These are phyloP conservation scores for Canavalia gladiata DNA, from an alignment of 306 rosid genomes.

Conservation along the genomic window DNA sequence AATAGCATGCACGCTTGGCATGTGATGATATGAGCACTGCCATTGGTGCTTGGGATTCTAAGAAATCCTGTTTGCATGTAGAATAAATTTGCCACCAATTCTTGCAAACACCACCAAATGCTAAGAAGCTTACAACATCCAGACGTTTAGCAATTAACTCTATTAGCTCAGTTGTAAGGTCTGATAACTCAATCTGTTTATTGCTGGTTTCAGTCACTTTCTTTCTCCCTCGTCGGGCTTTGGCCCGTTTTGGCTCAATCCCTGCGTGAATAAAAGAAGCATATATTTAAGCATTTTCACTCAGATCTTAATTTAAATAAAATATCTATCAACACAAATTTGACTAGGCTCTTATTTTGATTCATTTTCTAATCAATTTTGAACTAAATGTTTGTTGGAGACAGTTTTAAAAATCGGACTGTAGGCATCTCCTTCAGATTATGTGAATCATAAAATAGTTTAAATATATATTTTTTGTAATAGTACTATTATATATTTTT, in stretches of 20 bases:
- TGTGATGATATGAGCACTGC: conserved; percentile 10
- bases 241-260: neutral
- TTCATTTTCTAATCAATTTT: neutral
- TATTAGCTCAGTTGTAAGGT: neutral
- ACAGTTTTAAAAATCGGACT: too few relatives aligned
- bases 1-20: neutral
- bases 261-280: neutral
- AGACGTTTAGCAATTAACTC: neutral
- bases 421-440: too few relatives aligned
- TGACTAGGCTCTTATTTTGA: too few relatives aligned
- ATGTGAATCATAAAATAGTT: too few relatives aligned
- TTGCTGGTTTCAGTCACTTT: neutral
- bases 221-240: neutral
- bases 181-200: neutral
- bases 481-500: too few relatives aligned
- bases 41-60: neutral
- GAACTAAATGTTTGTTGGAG: too few relatives aligned
- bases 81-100: neutral
- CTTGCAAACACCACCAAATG: neutral
- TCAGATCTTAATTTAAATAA: too few relatives aligned
- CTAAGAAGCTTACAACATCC: neutral
- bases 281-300: too few relatives aligned
- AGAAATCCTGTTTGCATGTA: neutral
- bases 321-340: too few relatives aligned
- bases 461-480: too few relatives aligned